Conservation (phyloP, 2,329 filamentous ascomycete genomes). For the Thermothelomyces thermophilus region DNA sequence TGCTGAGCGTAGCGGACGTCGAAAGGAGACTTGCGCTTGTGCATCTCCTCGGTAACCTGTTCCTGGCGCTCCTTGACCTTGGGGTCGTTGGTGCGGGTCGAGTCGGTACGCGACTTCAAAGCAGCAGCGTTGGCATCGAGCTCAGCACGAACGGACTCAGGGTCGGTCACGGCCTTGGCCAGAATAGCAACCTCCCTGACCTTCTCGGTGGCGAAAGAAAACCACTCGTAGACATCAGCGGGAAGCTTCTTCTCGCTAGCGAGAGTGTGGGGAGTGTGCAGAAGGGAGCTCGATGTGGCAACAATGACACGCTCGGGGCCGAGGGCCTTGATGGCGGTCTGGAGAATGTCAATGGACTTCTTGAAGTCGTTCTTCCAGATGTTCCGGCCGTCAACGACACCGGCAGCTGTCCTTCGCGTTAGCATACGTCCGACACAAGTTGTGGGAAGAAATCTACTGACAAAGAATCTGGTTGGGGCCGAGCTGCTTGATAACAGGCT, state of each 20-base stretch:
- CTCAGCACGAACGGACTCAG: slow-evolving; percentile 75
- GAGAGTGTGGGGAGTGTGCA: slow-evolving; percentile 97
- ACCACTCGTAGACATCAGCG: slow-evolving; percentile 91
- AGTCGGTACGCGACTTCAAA: slow-evolving; percentile 82
- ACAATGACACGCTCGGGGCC: slow-evolving; percentile 97
- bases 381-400: slow-evolving; percentile 98
- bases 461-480: slow-evolving; percentile 83
- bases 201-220: slow-evolving; percentile 97
- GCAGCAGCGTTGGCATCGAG: slow-evolving; percentile 97
- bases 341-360: slow-evolving; percentile 82
- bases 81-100: slow-evolving; percentile 92
- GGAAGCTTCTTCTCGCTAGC: slow-evolving; percentile 98
- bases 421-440: not conserved
- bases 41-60: slow-evolving; percentile 74
- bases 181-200: slow-evolving; percentile 82
- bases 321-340: slow-evolving; percentile 86
- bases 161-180: slow-evolving; percentile 93
- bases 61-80: slow-evolving; percentile 94
- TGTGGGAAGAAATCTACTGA: not conserved
- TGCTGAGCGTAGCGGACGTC: slow-evolving; percentile 77
- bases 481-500: slow-evolving; percentile 73
- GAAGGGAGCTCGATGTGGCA: slow-evolving; percentile 92
- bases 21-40: slow-evolving; percentile 92
- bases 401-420: slow-evolving; percentile 45
- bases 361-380: slow-evolving; percentile 99